These are phyloP conservation scores for Lactarius psammicola DNA, from an alignment of 768 basidiomycete species.

Conservation along the genomic window DNA sequence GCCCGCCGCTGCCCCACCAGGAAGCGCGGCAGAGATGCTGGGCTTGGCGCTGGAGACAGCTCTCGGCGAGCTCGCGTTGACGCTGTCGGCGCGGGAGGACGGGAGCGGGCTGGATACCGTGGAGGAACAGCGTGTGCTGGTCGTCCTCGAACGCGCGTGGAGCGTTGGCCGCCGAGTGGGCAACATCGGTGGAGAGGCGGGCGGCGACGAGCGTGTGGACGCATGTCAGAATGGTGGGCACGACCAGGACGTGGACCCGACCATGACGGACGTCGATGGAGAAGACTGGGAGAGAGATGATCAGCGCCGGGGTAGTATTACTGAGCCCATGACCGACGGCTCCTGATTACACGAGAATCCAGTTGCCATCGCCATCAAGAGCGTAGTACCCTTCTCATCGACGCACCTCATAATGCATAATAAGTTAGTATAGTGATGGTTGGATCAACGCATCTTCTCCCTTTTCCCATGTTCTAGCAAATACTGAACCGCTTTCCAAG, in stretches of 20 bases:
- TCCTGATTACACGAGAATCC: neutral
- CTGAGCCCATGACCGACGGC: neutral
- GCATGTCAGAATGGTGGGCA: neutral
- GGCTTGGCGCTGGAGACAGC: slow-evolving; percentile 4
- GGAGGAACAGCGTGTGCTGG: slow-evolving; percentile 16
- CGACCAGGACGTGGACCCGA: neutral
- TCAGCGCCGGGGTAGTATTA: neutral
- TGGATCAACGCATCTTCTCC: neutral
- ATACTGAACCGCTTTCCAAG: neutral
- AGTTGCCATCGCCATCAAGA: neutral
- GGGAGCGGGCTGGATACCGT: slow-evolving; percentile 13
- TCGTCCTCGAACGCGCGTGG: slow-evolving; percentile 21
- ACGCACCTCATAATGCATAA: no score
- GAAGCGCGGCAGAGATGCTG: slow-evolving; percentile 1
- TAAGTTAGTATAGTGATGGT: neutral
- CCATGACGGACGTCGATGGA: neutral
- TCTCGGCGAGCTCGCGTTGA: slow-evolving; percentile 18
- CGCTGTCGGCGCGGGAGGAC: slow-evolving; percentile 7
- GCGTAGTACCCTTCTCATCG: neutral
- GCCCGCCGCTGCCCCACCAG: neutral
- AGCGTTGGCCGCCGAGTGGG: slow-evolving; percentile 17
- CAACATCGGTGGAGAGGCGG: neutral
- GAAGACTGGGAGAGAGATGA: neutral
- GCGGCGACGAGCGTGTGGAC: neutral
- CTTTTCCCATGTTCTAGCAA: neutral